Base-by-base conservation (phyloP, 768 basidiomycete genomes). In the Fomitopsis serialis region DNA sequence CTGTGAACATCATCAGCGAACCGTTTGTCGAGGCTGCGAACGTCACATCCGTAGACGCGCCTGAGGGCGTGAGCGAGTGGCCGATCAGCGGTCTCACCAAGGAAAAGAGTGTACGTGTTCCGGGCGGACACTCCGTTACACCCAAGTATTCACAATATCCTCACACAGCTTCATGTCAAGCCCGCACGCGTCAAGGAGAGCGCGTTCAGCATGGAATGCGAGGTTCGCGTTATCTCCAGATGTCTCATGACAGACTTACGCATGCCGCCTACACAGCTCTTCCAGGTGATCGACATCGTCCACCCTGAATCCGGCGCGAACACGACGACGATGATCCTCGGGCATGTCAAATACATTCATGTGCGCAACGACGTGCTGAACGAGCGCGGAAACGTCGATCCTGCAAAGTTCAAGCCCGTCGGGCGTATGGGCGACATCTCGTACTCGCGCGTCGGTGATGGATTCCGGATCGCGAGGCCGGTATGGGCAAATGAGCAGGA, bases 1-100 rank as follows among this genome's bases (percentile, higher is more conserved):
- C 75, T 5, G 75, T 80, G 24, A 79, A 78, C 58, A 79, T 80
- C 61, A 82, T 84, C 61, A 79, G 78, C 37, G 80, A 81, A 57
- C 70, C 75, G 2, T 77, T 69, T 40, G 34, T 71, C 2, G 67
- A 77, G 50, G 62, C 67, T 7, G 76, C 76, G 0, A 73, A 76
- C 55, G 60, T 60, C 19, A 63, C 70, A 0, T 52, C 71, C 11
- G 58, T 76, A 15, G 71, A 78, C 25, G 60, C 73, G 3, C 75
- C 76, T 2, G 51, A 60, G 1, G 58, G 56, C 1, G 65, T 74
- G n/a, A 60, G 67, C 54, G 75, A 77, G 54, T 77, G 75, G 75
- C 52, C 61, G 13, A 53, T 74, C 36, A 71, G 67, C 21, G 75
- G 76, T n/a, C 58, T 77, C 43, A 77, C 75, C 17, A 72, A 67